Evolutionary conservation across 2,329 filamentous ascomycete species (phyloP), one percentile per base, ranked within the genome.

Genomic region (Colletotrichum cuscutae): DNA sequence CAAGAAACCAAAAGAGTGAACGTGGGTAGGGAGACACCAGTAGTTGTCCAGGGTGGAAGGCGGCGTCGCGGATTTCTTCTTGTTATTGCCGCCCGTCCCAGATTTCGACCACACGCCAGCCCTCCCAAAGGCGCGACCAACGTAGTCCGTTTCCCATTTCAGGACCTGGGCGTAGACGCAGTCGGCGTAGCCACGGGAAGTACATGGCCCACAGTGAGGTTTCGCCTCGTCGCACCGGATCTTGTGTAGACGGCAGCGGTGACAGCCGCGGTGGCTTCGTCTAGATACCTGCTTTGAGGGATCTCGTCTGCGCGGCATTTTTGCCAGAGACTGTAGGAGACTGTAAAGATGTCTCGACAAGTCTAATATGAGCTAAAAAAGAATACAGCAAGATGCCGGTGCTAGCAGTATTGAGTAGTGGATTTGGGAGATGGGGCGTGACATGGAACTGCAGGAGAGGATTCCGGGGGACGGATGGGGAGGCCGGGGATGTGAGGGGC

Each of bases 81-180:
- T 70, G 7, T 49, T 56, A 56, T 28, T 62, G 30, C 22, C 54
- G 4, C 12, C 26, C 5, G 32, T 22, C n/a, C 70, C 66, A 9
- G 70, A 72, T 22, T 79, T 80, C 5, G 75, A 69, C 79, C 79
- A 81, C 13, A 79, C 77, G 3, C 79, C 79, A 28, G 77, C 76
- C 30, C 79, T 42, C 3, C 79, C 79, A 74, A 80, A 80, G 8
- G 79, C 79, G 3, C 77, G 57, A 0, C 79, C 79, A 7, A 75
- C 69, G 52, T 78, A 81, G 65, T 80, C 79, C 0, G 76, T 60
- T 42, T 81, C 79, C 79, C 79, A 80, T 71, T 81, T 80, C n/a
- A 72, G 70, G 46, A 70, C 49, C 30, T 61, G 70, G 30, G 35
- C 59, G 46, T 72, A 72, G 15, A 60, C 60, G 60, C 76, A 77